phyloP scores from a whole-genome alignment of 768 basidiomycete genomes.

The Piloderma croceum region DNA sequence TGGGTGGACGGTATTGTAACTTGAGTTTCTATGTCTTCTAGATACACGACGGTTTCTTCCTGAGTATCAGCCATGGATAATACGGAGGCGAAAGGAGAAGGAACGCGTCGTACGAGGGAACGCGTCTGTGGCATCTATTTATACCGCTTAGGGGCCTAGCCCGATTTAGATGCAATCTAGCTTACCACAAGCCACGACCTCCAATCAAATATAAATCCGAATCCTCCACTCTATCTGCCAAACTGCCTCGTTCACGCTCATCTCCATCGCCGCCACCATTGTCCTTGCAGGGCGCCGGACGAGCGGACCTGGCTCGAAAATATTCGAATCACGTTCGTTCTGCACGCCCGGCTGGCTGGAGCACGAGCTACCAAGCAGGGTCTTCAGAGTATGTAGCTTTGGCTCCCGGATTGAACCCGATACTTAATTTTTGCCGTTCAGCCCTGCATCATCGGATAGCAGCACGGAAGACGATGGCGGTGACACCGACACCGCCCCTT shows the following conservation, averaged over 20 bases:
- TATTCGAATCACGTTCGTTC: constrained; percentile 28
- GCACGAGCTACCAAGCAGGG: constrained; percentile 83
- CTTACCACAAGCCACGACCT: too few species aligned
- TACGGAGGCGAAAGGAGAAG: constrained; percentile 8
- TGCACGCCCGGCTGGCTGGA: constrained; percentile 55
- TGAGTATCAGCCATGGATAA: constrained; percentile 20
- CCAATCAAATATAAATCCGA: too few species aligned
- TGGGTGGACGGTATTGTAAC: constrained; percentile 5
- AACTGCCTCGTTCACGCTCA: constrained; percentile 74
- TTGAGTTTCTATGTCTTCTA: constrained; percentile 39
- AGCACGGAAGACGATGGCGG: constrained; percentile 47
- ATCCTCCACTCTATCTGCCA: too few species aligned
- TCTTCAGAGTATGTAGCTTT: constrained; percentile 61
- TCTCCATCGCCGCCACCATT: constrained; percentile 73
- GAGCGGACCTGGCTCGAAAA: constrained; percentile 42
- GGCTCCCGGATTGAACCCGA: not conserved
- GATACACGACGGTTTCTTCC: constrained; percentile 32
- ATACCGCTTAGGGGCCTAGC: too few species aligned
- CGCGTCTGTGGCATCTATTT: too few species aligned
- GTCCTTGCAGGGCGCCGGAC: constrained; percentile 46
- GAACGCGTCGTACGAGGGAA: too few species aligned
- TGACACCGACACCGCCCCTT: constrained; percentile 51
- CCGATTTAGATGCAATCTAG: too few species aligned
- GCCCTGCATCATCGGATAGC: constrained; percentile 40
- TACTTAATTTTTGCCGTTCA: constrained; percentile 16